Percentiles rank a stretch among this genome's conserved stretches.
These are phyloP conservation scores for Stenogyne calaminthoides DNA, from an alignment of 305 asterid species.

Conservation along the genomic window DNA sequence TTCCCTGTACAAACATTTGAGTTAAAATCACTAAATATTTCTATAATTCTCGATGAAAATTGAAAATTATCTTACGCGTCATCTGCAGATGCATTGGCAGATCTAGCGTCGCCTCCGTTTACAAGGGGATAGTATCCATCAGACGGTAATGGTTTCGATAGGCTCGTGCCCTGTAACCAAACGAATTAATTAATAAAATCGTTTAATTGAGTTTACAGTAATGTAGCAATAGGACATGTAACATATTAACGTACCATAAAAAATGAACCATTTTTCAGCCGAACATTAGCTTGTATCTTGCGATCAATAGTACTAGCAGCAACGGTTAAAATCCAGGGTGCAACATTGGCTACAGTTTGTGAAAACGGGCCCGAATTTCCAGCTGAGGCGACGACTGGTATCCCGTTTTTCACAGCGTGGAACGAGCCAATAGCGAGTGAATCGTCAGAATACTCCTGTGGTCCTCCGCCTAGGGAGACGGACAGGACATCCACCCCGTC, in stretches of 20 bases:
- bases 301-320: slow-evolving; percentile 70
- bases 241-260: slow-evolving; percentile 38
- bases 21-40: not conserved
- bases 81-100: slow-evolving; percentile 30
- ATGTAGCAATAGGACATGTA: not conserved
- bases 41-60: too few species aligned
- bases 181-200: too few species aligned
- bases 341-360: slow-evolving; percentile 47
- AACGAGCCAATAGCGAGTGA: slow-evolving; percentile 54
- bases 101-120: slow-evolving; percentile 42
- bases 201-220: too few species aligned
- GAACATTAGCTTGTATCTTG: slow-evolving; percentile 32
- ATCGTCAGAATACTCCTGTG: slow-evolving; percentile 38
- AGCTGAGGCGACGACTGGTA: slow-evolving; percentile 57
- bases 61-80: slow-evolving; percentile 43
- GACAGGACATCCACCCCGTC: slow-evolving; percentile 73
- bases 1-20: slow-evolving; percentile 35
- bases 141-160: slow-evolving; percentile 38
- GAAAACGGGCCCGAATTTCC: slow-evolving; percentile 50
- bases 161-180: slow-evolving; percentile 44
- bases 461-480: slow-evolving; percentile 47
- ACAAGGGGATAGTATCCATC: slow-evolving; percentile 41
- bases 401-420: slow-evolving; percentile 57
- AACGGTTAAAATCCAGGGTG: slow-evolving; percentile 72
- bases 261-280: slow-evolving; percentile 36